Evolutionary conservation across 495 filamentous ascomycete species (phyloP).

Genomic region (Podospora tetraspora): DNA sequence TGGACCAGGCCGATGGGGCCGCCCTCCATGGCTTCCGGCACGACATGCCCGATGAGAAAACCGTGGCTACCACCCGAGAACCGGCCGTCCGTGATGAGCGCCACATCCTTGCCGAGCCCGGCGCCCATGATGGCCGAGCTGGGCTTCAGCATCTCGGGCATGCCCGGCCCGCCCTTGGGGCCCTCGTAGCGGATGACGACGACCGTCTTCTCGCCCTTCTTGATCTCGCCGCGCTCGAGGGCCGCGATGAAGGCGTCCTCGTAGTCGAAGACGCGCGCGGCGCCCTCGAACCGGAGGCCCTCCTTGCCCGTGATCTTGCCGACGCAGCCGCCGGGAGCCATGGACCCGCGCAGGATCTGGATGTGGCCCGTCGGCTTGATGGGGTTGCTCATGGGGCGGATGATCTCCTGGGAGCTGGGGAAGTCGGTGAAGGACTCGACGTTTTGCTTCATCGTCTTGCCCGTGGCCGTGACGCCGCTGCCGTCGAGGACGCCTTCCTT

Average conservation of each 20-base stretch:
- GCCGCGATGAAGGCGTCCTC: constrained; percentile 76
- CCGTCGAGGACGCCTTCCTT: constrained; percentile 87
- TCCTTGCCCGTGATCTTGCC: constrained; percentile 99
- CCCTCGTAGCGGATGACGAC: constrained; percentile 96
- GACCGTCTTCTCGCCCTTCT: constrained; percentile 95
- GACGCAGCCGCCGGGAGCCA: constrained; percentile 87
- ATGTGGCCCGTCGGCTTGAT: constrained; percentile 95
- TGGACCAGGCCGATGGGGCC: constrained; percentile 63
- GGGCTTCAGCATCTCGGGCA: constrained; percentile 88
- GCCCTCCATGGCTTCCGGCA: constrained; percentile 64
- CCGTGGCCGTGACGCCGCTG: constrained; percentile 85
- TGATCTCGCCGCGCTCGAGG: constrained; percentile 75
- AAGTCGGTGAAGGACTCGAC: constrained; percentile 71
- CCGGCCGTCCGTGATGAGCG: constrained; percentile 71
- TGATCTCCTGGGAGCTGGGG: constrained; percentile 79
- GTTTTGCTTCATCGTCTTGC: constrained; percentile 90
- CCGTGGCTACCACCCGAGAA: constrained; percentile 76
- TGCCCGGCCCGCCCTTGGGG: constrained; percentile 72
- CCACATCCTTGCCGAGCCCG: constrained; percentile 75
- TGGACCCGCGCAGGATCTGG: constrained; percentile 86
- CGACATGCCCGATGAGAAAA: constrained; percentile 73
- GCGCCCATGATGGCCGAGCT: constrained; percentile 80
- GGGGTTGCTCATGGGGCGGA: constrained; percentile 83
- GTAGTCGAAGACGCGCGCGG: constrained; percentile 79
- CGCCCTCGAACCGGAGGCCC: constrained; percentile 80